Evolutionary conservation across 2,329 filamentous ascomycete species (phyloP), one percentile per base, ranked within the genome.

Genomic region (Sarocladiaceae sp.): DNA sequence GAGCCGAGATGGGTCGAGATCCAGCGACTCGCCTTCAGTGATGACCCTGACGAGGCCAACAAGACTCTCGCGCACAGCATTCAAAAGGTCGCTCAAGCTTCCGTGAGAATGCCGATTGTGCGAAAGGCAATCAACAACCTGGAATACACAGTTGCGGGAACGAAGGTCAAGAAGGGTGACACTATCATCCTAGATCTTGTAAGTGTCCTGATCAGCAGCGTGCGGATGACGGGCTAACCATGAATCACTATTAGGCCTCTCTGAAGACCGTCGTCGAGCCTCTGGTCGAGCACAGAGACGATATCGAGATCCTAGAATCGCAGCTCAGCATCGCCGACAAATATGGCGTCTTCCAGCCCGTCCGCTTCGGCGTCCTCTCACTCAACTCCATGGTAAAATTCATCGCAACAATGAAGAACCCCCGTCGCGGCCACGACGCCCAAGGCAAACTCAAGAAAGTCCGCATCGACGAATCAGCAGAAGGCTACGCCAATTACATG

Each of bases 401-500:
- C 0, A 36, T 61, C 0, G 57, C 53, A 0, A 53, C 57, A 26
- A 56, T 60, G 17, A 52, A 61, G 47, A 51, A 58, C 22, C 51
- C 53, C 2, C 36, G 58, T 15, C 56, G 57, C 1, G 52, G 59
- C 6, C 52, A 55, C 17, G 52, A 62, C 1, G 36, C 53, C 0
- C 59, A 58, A 2, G 59, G 55, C 0, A 49, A 42, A 1, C 39
- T 52, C 22, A 62, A 61, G 53, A 56, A 53, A 10, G 18, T 62
- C 15, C 39, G 23, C 3, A 36, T 60, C 2, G 55, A 54, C 7
- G 29, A 56, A 0, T 52, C 57, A 0, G 33, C 31, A 1, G 57
- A 59, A 11, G 42, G 50, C 2, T 61, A 60, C 36, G 49, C 56
- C 3, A 60, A 60, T 49, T 60, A 56, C 52, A 57, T 61, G 56